These are phyloP conservation scores for Pisolithus microcarpus DNA, from an alignment of 768 basidiomycete species.

Conservation along the genomic window DNA sequence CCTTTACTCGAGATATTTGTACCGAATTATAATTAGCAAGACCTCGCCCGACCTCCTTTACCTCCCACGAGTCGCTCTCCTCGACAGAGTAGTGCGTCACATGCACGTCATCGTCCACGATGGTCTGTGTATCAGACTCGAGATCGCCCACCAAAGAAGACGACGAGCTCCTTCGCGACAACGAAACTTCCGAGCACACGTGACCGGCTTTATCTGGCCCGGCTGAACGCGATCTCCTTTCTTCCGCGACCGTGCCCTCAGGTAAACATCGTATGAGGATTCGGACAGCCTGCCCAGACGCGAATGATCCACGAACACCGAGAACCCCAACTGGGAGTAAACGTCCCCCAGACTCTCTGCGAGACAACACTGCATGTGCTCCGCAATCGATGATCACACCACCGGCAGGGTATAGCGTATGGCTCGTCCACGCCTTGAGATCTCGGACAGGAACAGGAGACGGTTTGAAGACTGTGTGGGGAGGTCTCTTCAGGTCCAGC, in stretches of 20 bases:
- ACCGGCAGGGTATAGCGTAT: slow-evolving; percentile 86
- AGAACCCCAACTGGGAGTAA: slow-evolving; percentile 90
- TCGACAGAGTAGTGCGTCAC: slow-evolving; percentile 24
- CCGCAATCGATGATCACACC: slow-evolving; percentile 84
- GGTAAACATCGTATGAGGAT: slow-evolving; percentile 52
- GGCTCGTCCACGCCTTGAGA: slow-evolving; percentile 94
- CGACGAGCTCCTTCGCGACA: slow-evolving; percentile 34
- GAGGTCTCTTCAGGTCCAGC: slow-evolving; percentile 43
- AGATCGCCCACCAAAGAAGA: slow-evolving; percentile 25
- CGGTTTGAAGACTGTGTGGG: slow-evolving; percentile 85
- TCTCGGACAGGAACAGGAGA: slow-evolving; percentile 68
- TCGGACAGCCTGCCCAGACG: slow-evolving; percentile 89
- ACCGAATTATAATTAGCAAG: slow-evolving; percentile 93
- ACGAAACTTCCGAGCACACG: slow-evolving; percentile 38
- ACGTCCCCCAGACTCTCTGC: slow-evolving; percentile 82
- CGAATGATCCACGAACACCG: slow-evolving; percentile 85
- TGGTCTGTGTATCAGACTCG: slow-evolving; percentile 14
- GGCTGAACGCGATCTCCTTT: slow-evolving; percentile 22
- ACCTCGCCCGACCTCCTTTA: slow-evolving; percentile 88
- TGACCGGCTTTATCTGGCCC: slow-evolving; percentile 23
- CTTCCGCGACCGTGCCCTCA: slow-evolving; percentile 15
- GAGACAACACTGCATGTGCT: slow-evolving; percentile 78
- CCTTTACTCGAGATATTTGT: slow-evolving; percentile 83
- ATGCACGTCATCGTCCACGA: slow-evolving; percentile 28
- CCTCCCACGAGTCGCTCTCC: slow-evolving; percentile 52